Base-by-base conservation (phyloP, 768 basidiomycete genomes). In the Pulveroboletus sp. region DNA sequence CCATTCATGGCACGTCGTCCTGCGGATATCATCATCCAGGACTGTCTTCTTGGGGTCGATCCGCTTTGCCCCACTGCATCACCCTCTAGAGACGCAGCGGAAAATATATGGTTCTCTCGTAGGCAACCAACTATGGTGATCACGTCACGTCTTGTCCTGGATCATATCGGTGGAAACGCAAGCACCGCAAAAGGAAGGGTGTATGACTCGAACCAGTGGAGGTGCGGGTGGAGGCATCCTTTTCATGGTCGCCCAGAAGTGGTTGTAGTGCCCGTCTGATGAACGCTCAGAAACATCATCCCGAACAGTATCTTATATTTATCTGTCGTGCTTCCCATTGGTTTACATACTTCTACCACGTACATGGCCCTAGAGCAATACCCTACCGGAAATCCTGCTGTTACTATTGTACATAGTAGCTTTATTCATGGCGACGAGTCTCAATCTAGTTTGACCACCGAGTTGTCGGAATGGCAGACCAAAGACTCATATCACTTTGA, bases 141-240 rank as follows among this genome's bases (percentile, higher is more conserved):
- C 47, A 69, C 73, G 4, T 76, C 73, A 3, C 65, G 71, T 47
- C 60, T 73, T 14, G 62, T 74, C 24, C 67, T 75, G 65, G 73
- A 75, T 55, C 71, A 73, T 48, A 69, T 76, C 24, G 73, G 74
- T 24, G 73, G 66, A 13, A 59, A 57, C 51, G 62, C 59, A 11
- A 72, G 72, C 39, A 76, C 73, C 5, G 64, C 64, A 38, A 38
- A 30, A 6, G 59, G 64, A 5, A 69, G 72, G 45, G 31, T 43
- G 4, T 61, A 64, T 10, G 66, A 68, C 30, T 39, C 51, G 10
- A 64, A 70, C 28, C 71, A 72, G 49, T 75, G 73, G 72, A 64
- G 68, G 48, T 76, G 74, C 51, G 69, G 72, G n/a, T 75, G 73
- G 74, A 64, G 73, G 18, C 73, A 74, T 61, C 66, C 73, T 26